Evolutionary conservation across 2,329 filamentous ascomycete species (phyloP), one percentile per base, ranked within the genome.

Genomic region (Mariannaea elegans): DNA sequence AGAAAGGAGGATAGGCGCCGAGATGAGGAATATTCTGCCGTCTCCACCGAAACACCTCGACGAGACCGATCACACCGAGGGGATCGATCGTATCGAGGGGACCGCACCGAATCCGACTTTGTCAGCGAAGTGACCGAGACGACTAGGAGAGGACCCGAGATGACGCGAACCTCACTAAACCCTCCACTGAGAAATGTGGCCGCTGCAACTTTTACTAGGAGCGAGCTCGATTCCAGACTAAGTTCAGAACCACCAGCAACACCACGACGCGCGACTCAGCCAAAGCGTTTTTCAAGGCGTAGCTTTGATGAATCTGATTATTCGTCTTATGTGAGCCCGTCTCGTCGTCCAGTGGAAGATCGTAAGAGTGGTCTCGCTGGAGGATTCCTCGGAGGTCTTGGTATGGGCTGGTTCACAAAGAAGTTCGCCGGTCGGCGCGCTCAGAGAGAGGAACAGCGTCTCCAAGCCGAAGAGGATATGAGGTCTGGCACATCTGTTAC

Each of bases 351-450:
- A 23, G 71, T 77, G 12, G 80, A 80, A 7, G 79, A 81, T 18
- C 76, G 63, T 7, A 77, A 81, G 56, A 76, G 84, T 62, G 81
- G 81, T 1, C 75, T 82, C n/a, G 83, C 81, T 19, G 86, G 89
- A 65, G 85, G 85, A 1, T 67, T 87, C 13, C 71, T 89, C 48
- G 87, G 85, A 8, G 81, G 88, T 2, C 75, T 92, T 23, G 90
- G 90, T 2, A 79, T 90, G 31, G 90, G 90, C 8, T 91, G 89
- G 79, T 77, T 93, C 46, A 85, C 86, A 7, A 89, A 85, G 77
- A 85, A 86, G 72, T 82, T 90, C 73, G 86, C 84, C 65, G 82
- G 87, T 74, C 77, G 87, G 66, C 78, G 78, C 49, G 72, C 78
- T 59, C 79, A 70, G 61, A 77, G 78, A 52, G 83, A 83, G 60